Base-by-base conservation (phyloP, 345 rosid genomes). In the Eucalyptus cloeziana region DNA sequence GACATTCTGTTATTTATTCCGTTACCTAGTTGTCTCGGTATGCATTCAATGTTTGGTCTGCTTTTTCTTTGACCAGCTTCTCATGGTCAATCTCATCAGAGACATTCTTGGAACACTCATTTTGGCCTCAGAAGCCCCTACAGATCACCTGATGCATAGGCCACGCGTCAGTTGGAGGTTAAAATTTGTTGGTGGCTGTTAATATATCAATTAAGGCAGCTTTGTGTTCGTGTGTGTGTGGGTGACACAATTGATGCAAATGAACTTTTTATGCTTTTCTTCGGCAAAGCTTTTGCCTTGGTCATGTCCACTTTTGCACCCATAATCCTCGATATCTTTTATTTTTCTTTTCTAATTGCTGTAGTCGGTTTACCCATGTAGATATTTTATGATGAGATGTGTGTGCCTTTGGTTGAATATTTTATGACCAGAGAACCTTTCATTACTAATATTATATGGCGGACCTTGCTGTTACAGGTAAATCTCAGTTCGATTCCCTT, bases 81-180 rank as follows among this genome's bases (percentile, higher is more conserved):
- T 96, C 79, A 96, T 99, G 99, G 99, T 98, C 52, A 97, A 98
- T 91, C 96, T 97, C 88, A 98, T 98, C 86, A 98, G 96, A 98
- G 99, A 98, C 89, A 97, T 99, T 40, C 96, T 98, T 87, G 99
- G 99, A 87, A 97, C 99, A 85, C 99, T 98, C 86, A 99, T 98
- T 85, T 93, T 98, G 85, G 99, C 99, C 71, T 97, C 98, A 40
- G 99, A 97, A 91, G 97, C 97, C 85, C 99, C 99, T 87, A 96
- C 99, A 8, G 98, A 98, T 88, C 95, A 94, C 87, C 98, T 98
- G 76, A 97, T 97, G 99, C 94, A 93, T 44, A 93, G 97, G 90
- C 37, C 91, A 49, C 98, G 98, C 17, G 98, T 97, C 89, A 99
- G 99, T 89, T 92, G 99, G 91, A 96, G 96, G 97, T 95, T 49